Conservation (phyloP, 192 early-diverging fungal species). For the Backusella tuberculispora region DNA sequence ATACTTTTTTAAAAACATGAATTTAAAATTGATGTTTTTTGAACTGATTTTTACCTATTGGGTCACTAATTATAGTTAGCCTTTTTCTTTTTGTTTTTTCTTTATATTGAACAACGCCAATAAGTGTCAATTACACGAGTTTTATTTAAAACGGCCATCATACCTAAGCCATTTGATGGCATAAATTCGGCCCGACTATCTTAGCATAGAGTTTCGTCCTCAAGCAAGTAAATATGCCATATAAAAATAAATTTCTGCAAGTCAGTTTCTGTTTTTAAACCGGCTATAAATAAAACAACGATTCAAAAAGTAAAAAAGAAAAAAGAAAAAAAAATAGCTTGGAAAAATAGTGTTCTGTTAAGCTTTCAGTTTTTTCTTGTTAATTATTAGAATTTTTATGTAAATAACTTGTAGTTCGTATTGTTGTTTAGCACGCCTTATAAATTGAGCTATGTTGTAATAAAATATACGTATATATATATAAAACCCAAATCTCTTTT, state of each 20-base stretch:
- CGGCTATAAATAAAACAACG: neutral
- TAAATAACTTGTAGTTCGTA: no score
- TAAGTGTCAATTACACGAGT: neutral
- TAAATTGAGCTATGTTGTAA: no score
- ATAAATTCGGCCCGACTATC: neutral
- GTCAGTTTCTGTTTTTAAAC: neutral
- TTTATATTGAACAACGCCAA: neutral
- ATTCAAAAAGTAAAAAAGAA: no score
- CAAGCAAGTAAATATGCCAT: neutral
- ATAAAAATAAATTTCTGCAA: neutral
- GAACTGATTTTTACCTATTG: neutral
- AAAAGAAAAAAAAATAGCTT: no score
- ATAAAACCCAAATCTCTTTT: no score
- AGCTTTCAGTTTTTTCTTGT: neutral
- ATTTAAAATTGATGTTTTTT: no score
- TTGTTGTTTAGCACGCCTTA: no score
- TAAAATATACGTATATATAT: no score
- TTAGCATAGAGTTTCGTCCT: neutral
- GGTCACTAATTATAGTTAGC: neutral
- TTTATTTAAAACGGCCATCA: neutral
- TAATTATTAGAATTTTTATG: neutral
- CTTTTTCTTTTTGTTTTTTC: neutral
- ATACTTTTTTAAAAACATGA: neutral
- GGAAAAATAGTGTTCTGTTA: neutral
- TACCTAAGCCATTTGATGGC: neutral